These are phyloP conservation scores for Acanthamoeba lenticulata DNA, from an alignment of 208 protist genomes.

Conservation along the genomic window DNA sequence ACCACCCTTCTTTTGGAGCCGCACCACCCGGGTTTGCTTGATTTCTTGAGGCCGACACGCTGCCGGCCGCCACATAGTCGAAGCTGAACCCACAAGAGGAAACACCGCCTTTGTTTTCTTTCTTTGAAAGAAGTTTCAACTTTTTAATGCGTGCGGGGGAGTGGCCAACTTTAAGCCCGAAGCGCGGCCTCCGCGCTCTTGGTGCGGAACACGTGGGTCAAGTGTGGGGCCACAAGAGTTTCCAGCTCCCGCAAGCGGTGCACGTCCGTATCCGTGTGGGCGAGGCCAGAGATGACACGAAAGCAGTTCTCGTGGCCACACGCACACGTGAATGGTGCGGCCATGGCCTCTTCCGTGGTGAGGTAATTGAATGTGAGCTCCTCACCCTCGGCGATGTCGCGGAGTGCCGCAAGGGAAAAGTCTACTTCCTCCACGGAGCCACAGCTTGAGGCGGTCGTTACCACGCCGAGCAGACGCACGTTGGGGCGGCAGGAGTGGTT, in stretches of 20 bases:
- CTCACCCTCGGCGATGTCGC: neutral
- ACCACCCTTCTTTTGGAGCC: constrained; percentile 72
- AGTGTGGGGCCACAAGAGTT: neutral
- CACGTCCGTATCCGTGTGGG: neutral
- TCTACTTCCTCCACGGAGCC: neutral
- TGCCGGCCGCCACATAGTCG: too few relatives aligned
- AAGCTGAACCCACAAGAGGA: too few relatives aligned
- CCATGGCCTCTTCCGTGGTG: constrained; percentile 7
- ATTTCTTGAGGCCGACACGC: neutral
- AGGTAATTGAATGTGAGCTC: constrained; percentile 62
- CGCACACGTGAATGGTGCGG: neutral
- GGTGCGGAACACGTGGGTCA: neutral
- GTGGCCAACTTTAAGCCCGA: too few relatives aligned
- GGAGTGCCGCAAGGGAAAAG: neutral
- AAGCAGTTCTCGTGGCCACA: neutral
- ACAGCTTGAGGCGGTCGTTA: too few relatives aligned
- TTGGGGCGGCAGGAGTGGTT: constrained; percentile 39
- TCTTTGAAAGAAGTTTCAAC: too few relatives aligned
- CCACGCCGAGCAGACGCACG: neutral
- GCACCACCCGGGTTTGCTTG: constrained; percentile 38
- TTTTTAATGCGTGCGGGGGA: too few relatives aligned
- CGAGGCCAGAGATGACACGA: neutral
- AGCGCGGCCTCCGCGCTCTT: neutral
- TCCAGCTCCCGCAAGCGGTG: neutral
- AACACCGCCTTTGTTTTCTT: too few relatives aligned